These are phyloP conservation scores for Dactylellina haptotyla DNA, from an alignment of 2,329 filamentous ascomycete genomes.

Conservation along the genomic window DNA sequence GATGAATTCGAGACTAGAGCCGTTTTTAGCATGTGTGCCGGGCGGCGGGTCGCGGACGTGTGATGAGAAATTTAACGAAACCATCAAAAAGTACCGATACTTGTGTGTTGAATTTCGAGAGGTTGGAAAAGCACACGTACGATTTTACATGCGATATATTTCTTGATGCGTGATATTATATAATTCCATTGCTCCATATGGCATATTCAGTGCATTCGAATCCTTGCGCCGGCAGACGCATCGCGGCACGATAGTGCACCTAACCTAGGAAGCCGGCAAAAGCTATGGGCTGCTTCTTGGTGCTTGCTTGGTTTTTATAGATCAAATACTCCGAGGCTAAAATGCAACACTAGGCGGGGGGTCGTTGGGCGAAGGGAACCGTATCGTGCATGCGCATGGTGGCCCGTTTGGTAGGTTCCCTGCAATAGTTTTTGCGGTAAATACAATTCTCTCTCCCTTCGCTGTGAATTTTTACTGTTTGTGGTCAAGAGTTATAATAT, in stretches of 20 bases:
- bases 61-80: neutral
- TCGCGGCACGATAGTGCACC: conserved; percentile 35
- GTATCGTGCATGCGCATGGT: conserved; percentile 42
- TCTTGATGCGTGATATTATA: conserved; percentile 36
- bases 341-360: conserved; percentile 51
- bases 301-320: conserved; percentile 19
- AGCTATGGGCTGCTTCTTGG: neutral
- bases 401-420: conserved; percentile 22
- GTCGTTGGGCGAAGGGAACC: conserved; percentile 22
- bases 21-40: conserved; percentile 35
- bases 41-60: conserved; percentile 3
- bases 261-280: neutral
- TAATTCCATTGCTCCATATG: conserved; percentile 37
- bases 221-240: conserved; percentile 35
- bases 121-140: neutral
- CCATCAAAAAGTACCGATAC: conserved; percentile 1
- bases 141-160: conserved; percentile 30
- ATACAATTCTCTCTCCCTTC: conserved; percentile 30
- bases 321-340: conserved; percentile 53
- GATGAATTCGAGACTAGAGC: conserved; percentile 8
- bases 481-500: conserved; percentile 16
- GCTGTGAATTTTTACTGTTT: neutral
- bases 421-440: conserved; percentile 40
- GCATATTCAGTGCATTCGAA: conserved; percentile 19
- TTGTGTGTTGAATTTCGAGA: conserved; percentile 8